Conservation (phyloP, 2,329 filamentous ascomycete genomes). For the Zelopaecilomyces penicillatus region DNA sequence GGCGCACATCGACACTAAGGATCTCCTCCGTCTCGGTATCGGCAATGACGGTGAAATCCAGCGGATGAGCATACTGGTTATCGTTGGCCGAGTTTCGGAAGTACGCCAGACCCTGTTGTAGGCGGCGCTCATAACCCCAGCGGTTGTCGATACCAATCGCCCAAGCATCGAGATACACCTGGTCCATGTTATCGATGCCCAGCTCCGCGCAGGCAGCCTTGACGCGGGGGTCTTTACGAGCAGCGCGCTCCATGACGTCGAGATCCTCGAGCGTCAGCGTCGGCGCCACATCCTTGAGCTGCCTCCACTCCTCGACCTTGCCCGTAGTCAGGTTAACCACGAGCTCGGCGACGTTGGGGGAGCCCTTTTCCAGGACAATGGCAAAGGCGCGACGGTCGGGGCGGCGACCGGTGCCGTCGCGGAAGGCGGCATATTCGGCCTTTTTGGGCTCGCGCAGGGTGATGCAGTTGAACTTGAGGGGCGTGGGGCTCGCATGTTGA, state of each 20-base stretch:
- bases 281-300: conserved; percentile 37
- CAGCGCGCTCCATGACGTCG: conserved; percentile 62
- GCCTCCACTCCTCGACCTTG: conserved; percentile 36
- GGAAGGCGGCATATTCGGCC: conserved; percentile 52
- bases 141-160: conserved; percentile 76
- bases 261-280: conserved; percentile 71
- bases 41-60: conserved; percentile 33
- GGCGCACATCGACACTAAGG: conserved; percentile 37
- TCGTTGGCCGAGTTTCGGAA: conserved; percentile 67
- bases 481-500: conserved; percentile 22
- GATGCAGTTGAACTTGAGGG: conserved; percentile 50
- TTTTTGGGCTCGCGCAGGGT: conserved; percentile 59
- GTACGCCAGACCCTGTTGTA: conserved; percentile 78
- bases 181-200: conserved; percentile 73
- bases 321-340: conserved; percentile 38
- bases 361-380: conserved; percentile 37
- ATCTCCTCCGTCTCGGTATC: conserved; percentile 38
- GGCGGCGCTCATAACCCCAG: conserved; percentile 60
- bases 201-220: conserved; percentile 69
- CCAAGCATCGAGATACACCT: conserved; percentile 79
- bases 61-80: conserved; percentile 48
- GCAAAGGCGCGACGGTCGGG: conserved; percentile 41
- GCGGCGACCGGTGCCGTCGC: conserved; percentile 38
- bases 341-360: conserved; percentile 38
- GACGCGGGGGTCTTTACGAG: conserved; percentile 61